Percentiles rank a stretch among this genome's conserved stretches.
These are phyloP conservation scores for Arthrobotrys iridis DNA, from an alignment of 2,329 filamentous ascomycete species.

Conservation along the genomic window DNA sequence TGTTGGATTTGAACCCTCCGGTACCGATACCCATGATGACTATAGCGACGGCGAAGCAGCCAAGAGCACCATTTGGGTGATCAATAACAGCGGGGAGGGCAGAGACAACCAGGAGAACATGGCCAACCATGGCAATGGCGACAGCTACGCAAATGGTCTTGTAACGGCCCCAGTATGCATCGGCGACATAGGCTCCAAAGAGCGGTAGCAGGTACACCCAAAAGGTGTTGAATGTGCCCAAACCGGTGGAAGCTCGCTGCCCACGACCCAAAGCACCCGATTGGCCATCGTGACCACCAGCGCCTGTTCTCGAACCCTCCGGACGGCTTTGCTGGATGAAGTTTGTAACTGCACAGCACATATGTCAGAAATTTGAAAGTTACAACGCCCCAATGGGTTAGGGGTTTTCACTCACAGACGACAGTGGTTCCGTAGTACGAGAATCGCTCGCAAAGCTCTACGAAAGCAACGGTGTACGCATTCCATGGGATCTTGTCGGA, in stretches of 20 bases:
- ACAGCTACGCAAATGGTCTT: slow-evolving; percentile 75
- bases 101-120: slow-evolving; percentile 73
- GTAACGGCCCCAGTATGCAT: slow-evolving; percentile 76
- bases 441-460: slow-evolving; percentile 80
- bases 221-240: slow-evolving; percentile 70
- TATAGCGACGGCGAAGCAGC: slow-evolving; percentile 71
- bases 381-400: background rate
- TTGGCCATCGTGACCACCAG: slow-evolving; percentile 61
- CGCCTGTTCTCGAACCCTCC: slow-evolving; percentile 67
- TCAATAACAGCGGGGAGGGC: slow-evolving; percentile 72
- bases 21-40: slow-evolving; percentile 76
- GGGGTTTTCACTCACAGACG: slow-evolving; percentile 66
- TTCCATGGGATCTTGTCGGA: slow-evolving; percentile 73
- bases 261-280: slow-evolving; percentile 70
- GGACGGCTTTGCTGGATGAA: slow-evolving; percentile 71
- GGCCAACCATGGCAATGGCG: slow-evolving; percentile 72
- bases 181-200: slow-evolving; percentile 70
- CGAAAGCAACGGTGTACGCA: slow-evolving; percentile 75
- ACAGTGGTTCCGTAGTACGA: slow-evolving; percentile 78
- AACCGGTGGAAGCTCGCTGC: slow-evolving; percentile 67
- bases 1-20: slow-evolving; percentile 84
- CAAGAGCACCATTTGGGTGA: slow-evolving; percentile 69
- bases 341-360: slow-evolving; percentile 66
- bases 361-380: slow-evolving; percentile 4
- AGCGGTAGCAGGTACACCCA: slow-evolving; percentile 72